These are phyloP conservation scores for Cyberlindnera subsufficiens DNA, from an alignment of 805 yeast species.

Conservation along the genomic window DNA sequence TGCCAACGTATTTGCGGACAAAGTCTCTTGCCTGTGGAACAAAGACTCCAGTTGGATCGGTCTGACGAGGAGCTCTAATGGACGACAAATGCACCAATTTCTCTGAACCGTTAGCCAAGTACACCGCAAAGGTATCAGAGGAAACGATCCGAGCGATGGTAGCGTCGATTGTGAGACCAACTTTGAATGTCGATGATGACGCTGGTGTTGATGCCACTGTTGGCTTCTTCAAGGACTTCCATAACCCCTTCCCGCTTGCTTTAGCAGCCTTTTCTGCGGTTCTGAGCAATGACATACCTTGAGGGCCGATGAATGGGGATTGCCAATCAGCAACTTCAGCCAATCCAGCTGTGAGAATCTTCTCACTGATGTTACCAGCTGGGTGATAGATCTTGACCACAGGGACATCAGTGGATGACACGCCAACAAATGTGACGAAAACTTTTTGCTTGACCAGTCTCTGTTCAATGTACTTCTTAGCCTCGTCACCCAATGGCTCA, in stretches of 20 bases:
- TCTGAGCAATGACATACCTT: constrained; percentile 55
- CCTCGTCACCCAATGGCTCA: constrained; percentile 62
- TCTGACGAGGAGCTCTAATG: constrained; percentile 64
- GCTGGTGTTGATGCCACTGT: constrained; percentile 17
- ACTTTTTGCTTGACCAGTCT: constrained; percentile 59
- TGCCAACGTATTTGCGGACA: constrained; percentile 68
- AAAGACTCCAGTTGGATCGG: constrained; percentile 52
- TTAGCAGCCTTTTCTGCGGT: constrained; percentile 61
- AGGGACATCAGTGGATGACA: constrained; percentile 54
- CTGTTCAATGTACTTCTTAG: constrained; percentile 56
- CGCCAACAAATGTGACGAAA: constrained; percentile 53
- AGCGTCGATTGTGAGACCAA: constrained; percentile 50
- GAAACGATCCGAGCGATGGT: constrained; percentile 56
- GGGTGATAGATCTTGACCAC: constrained; percentile 61
- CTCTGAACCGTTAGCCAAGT: constrained; percentile 39
- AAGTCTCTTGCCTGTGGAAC: constrained; percentile 68
- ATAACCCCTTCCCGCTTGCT: constrained; percentile 47
- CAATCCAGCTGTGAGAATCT: constrained; percentile 60
- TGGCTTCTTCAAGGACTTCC: constrained; percentile 35
- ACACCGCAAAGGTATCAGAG: constrained; percentile 60
- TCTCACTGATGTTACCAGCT: constrained; percentile 70
- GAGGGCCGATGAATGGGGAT: constrained; percentile 58
- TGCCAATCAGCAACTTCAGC: constrained; percentile 83
- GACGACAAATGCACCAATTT: constrained; percentile 71
- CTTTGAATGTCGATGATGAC: constrained; percentile 23